Evolutionary conservation across 805 yeast species (phyloP).

Genomic region (Wickerhamiella lipophila): DNA sequence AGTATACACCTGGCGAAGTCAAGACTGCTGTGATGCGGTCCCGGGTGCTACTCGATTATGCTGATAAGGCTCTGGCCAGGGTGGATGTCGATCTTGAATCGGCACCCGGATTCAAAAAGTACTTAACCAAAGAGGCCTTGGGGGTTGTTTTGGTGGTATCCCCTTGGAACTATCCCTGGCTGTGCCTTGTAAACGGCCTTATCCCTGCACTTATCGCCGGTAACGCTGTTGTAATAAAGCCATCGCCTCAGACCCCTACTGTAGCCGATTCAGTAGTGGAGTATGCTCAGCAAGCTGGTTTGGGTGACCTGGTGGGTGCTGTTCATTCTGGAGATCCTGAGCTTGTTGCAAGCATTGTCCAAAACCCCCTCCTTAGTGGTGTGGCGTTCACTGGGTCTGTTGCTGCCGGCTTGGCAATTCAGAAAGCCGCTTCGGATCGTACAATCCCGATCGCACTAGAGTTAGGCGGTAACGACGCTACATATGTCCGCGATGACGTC

Average conservation of each 20-base stretch:
- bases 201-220: constrained; percentile 83
- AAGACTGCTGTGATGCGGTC: constrained; percentile 26
- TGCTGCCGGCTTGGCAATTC: constrained; percentile 57
- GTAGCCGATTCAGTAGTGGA: constrained; percentile 60
- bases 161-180: constrained; percentile 88
- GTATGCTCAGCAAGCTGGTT: constrained; percentile 59
- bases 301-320: constrained; percentile 75
- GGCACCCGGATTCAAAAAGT: constrained; percentile 23
- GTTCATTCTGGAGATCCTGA: constrained; percentile 60
- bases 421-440: constrained; percentile 60
- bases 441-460: constrained; percentile 73
- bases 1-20: constrained; percentile 26
- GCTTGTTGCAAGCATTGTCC: constrained; percentile 57
- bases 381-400: constrained; percentile 87
- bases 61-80: constrained; percentile 26
- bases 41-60: constrained; percentile 22
- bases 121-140: constrained; percentile 53
- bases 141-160: constrained; percentile 85
- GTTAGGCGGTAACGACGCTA: constrained; percentile 85
- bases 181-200: constrained; percentile 78
- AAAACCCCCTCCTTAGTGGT: constrained; percentile 57
- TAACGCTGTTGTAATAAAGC: constrained; percentile 71
- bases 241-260: constrained; percentile 79
- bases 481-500: constrained; percentile 65
- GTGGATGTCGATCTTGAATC: constrained; percentile 23